Base-by-base conservation (phyloP, 208 protist genomes). In the Crithidia acanthocephali region DNA sequence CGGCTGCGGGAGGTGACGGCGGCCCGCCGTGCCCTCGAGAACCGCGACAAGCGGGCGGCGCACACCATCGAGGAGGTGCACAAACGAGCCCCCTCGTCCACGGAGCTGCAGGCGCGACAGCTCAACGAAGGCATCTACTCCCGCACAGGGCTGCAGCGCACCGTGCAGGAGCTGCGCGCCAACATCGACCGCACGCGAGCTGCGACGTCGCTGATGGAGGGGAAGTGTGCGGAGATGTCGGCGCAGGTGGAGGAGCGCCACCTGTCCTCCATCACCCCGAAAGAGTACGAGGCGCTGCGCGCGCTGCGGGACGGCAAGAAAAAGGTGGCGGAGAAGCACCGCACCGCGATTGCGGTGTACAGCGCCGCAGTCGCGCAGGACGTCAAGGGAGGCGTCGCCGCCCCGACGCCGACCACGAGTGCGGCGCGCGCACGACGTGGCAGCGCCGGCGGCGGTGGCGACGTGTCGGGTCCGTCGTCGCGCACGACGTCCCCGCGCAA, bases 61-160 rank as follows among this genome's bases (percentile, higher is more conserved):
- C 84, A 94, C 58, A 82, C 83, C 11, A 85, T 93, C 51, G 68
- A 90, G 44, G 80, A 85, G 62, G 71, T 86, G 5, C 60, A 84
- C 45, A 82, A 83, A 13, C 44, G 73, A 13, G 80, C 81, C 64
- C 75, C 84, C 0, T 42, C 79, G 1, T 25, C 51, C 7, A 66
- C 68, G 5, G 82, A 93, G 60, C 55, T 86, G 51, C 42, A 80
- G 59, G 57, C 80, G n/a, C 74, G 85, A 13, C 81, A 92, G 68
- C 60, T 87, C 0, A 86, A 86, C 37, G 91, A 96, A 25, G 81
- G 76, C 27, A 82, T 92, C 50, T 96, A 94, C 73, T 80, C 65
- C 63, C 86, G 75, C 57, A 74, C 76, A 11, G 66, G 60, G 15
- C 67, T 92, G 44, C 74, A 91, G 33, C 64, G 62, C 40, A 81